Base-by-base conservation (phyloP, 2,329 filamentous ascomycete genomes). In the Fusarium acutatum region DNA sequence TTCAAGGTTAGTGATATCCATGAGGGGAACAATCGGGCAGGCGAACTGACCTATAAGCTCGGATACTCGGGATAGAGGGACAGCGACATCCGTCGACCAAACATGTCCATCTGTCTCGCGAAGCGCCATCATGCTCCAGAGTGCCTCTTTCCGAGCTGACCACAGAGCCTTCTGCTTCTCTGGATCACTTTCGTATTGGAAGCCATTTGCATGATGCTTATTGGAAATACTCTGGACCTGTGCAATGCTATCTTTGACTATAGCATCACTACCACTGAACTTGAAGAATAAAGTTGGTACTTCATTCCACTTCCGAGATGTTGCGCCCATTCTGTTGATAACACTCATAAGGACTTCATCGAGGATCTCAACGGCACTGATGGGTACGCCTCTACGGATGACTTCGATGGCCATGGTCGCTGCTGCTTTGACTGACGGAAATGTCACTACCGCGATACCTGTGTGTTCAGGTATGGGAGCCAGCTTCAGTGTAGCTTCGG, bases 341-440 rank as follows among this genome's bases (percentile, higher is more conserved):
- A 96, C 92, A 67, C 86, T 88, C 94, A 96, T 96, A 80, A 95
- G 93, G 3, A 96, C 92, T 60, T 96, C 93, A 77, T 96, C 94
- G 91, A 96, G 94, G 75, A 96, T 90, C 81, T 96, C 94, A 88
- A 95, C 92, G 5, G 92, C 92, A 1, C 91, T 92, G 9, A 95
- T 88, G 0, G 92, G 93, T 3, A 95, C 86, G 0, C 92, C 93
- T 3, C 89, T 87, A 72, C 93, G 89, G 86, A 96, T 93, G 17
- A 96, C 89, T 58, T 88, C 89, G 3, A 92, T 91, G 0, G 93
- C 93, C 0, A 93, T 92, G 0, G 90, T 87, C 0, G 93, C 93
- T 3, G 94, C 94, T 78, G 93, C 90, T 22, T 92, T 89, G 68
- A 96, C 94, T 0, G 88, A 90, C 0, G 93, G 93, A 79, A 96